Conservation (phyloP, 2,329 filamentous ascomycete species). For the Microsporum audouinii region DNA sequence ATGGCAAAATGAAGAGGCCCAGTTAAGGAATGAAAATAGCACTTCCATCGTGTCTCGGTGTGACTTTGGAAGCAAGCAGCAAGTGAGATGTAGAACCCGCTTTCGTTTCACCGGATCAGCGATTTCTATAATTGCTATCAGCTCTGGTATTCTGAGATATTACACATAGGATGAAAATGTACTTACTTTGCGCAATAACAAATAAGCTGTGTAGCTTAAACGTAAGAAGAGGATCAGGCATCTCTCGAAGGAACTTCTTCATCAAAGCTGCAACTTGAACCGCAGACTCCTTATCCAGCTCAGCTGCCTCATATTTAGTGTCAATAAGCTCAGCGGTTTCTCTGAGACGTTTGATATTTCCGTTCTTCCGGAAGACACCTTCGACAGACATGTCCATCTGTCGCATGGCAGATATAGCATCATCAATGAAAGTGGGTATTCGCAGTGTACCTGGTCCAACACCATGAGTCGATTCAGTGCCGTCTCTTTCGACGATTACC, state of each 20-base stretch:
- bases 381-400: slow-evolving; percentile 99
- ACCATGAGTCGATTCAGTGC: slow-evolving; percentile 93
- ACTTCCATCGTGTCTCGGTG: slow-evolving; percentile 93
- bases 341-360: slow-evolving; percentile 88
- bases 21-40: slow-evolving; percentile 89
- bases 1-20: slow-evolving; percentile 94
- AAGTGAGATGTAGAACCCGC: slow-evolving; percentile 77
- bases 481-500: slow-evolving; percentile 78
- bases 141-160: neutral
- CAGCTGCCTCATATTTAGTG: slow-evolving; percentile 69
- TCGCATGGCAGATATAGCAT: slow-evolving; percentile 85
- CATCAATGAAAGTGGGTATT: slow-evolving; percentile 89
- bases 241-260: slow-evolving; percentile 88
- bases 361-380: slow-evolving; percentile 97
- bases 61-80: slow-evolving; percentile 82
- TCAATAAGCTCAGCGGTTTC: slow-evolving; percentile 81
- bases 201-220: slow-evolving; percentile 89
- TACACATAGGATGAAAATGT: neutral
- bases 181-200: slow-evolving; percentile 69
- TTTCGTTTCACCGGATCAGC: slow-evolving; percentile 68
- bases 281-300: slow-evolving; percentile 77
- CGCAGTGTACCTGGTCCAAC: slow-evolving; percentile 83
- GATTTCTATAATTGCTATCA: slow-evolving; percentile 45
- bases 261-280: slow-evolving; percentile 88
- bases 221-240: slow-evolving; percentile 88